Evolutionary conservation across 805 yeast species (phyloP).

Genomic region (Starmerella apis): DNA sequence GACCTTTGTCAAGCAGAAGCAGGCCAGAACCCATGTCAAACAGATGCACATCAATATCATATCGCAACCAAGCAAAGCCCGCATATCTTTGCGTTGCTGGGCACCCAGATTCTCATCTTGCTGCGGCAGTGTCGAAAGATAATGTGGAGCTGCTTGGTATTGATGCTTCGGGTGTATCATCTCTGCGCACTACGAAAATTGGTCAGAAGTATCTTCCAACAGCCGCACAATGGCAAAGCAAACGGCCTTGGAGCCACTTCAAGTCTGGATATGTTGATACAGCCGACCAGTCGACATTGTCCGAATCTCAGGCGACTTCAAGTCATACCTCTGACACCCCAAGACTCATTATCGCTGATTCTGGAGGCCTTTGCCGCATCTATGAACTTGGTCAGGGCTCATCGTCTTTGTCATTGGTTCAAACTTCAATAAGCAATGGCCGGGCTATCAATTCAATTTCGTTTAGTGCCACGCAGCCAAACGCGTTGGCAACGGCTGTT

Average conservation of each 20-base stretch:
- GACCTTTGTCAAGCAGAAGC: background rate
- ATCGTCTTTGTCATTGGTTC: background rate
- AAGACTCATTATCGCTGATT: constrained; percentile 27
- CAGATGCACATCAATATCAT: background rate
- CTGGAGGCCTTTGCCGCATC: constrained; percentile 31
- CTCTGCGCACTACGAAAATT: constrained; percentile 8
- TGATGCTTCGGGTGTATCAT: background rate
- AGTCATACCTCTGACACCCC: background rate
- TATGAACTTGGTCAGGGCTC: constrained; percentile 32
- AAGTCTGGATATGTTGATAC: background rate
- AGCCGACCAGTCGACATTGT: background rate
- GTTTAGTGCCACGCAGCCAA: constrained; percentile 46
- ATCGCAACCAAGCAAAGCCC: background rate
- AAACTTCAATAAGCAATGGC: constrained; percentile 19
- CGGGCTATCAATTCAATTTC: constrained; percentile 47
- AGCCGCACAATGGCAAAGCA: constrained; percentile 15
- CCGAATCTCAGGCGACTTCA: background rate
- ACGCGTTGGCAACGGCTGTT: constrained; percentile 61
- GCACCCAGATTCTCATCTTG: constrained; percentile 3
- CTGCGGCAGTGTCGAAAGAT: constrained; percentile 14
- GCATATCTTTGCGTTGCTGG: constrained; percentile 14
- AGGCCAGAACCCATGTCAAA: constrained; percentile 1
- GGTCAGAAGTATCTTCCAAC: constrained; percentile 11
- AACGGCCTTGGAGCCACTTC: constrained; percentile 8
- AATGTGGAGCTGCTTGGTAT: constrained; percentile 18